Conservation (phyloP, 805 yeast species). For the Kodamaea fukazawae region DNA sequence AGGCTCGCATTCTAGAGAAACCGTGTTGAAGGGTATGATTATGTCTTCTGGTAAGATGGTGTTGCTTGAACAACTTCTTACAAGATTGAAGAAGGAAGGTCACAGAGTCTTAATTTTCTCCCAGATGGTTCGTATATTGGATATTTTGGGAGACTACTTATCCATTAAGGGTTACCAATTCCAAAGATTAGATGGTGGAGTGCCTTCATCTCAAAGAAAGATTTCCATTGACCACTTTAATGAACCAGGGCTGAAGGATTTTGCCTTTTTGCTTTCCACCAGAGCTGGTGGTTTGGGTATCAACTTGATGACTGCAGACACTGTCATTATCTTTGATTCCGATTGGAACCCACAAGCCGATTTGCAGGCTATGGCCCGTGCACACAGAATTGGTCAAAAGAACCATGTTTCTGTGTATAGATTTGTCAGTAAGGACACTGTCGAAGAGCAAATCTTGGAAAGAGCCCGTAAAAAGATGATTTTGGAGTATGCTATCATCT, state of each 20-base stretch:
- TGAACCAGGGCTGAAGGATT: slow-evolving; percentile 89
- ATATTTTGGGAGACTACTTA: slow-evolving; percentile 90
- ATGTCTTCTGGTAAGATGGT: slow-evolving; percentile 99
- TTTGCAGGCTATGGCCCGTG: slow-evolving; percentile 99
- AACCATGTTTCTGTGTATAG: slow-evolving; percentile 97
- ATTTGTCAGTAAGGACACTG: slow-evolving; percentile 96
- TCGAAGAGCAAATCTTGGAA: slow-evolving; percentile 95
- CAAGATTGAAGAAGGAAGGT: slow-evolving; percentile 85
- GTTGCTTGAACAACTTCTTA: slow-evolving; percentile 80
- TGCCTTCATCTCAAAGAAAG: slow-evolving; percentile 90
- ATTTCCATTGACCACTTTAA: slow-evolving; percentile 95
- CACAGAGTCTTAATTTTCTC: slow-evolving; percentile 93
- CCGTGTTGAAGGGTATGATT: slow-evolving; percentile 80
- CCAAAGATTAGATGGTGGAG: slow-evolving; percentile 95
- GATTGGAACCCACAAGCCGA: slow-evolving; percentile 99
- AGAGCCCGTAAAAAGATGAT: slow-evolving; percentile 98
- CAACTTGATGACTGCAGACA: slow-evolving; percentile 98
- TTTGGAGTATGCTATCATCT: slow-evolving; percentile 94
- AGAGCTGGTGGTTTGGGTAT: slow-evolving; percentile 99
- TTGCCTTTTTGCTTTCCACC: slow-evolving; percentile 84
- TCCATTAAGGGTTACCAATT: slow-evolving; percentile 82
- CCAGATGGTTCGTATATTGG: slow-evolving; percentile 96
- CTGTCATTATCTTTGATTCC: slow-evolving; percentile 95
- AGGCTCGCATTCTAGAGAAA: slow-evolving; percentile 64
- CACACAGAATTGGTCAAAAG: slow-evolving; percentile 99